Evolutionary conservation across 306 rosid species (phyloP), one percentile per base, ranked within the genome.

Genomic region (Albizia julibrissin): DNA sequence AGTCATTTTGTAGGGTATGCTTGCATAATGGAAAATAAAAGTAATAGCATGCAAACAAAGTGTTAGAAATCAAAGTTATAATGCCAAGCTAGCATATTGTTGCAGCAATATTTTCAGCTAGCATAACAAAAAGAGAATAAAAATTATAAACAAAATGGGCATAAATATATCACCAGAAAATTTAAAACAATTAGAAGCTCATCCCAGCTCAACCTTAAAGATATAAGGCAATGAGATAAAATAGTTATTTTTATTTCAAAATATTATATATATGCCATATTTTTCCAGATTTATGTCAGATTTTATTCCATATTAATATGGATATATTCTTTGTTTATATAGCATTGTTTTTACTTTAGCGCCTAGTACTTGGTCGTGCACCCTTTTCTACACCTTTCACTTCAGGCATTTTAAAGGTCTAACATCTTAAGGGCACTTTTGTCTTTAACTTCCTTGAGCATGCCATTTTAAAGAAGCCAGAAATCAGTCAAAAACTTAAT

Each of bases 391-490:
- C 27, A 58, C 24, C 31, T 7, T 22, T n/a, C 64, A n/a, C 26
- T 19, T 49, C 2, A n/a, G 64, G 64, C 29, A n/a, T 56, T 52
- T 58, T 24, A 54, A 54, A 21, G 22, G 2, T 6, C 24, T 6
- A 19, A 21, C 59, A 15, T 6, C 59, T 52, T 52, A 52, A 52
- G 59, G 59, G 59, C 22, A 19, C 22, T 52, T 19, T 6, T 50
- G 22, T 4, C 22, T 50, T 56, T 56, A 4, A 56, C 59, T 52
- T 18, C 59, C 59, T 52, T 18, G 22, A 52, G 10, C 81, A 58
- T 44, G 37, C 26, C 34, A 58, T 75, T 72, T 27, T 37, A 78
- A 74, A 56, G 47, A 46, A 79, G 78, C 78, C 78, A 44, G 75
- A 14, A 69, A 78, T 47, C 59, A 26, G 37, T 61, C 9, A 61